A percentile compares a stretch with the other conserved stretches of the same genome.
Conservation (phyloP, 2,329 filamentous ascomycete genomes). For the Parastagonospora avenae region DNA sequence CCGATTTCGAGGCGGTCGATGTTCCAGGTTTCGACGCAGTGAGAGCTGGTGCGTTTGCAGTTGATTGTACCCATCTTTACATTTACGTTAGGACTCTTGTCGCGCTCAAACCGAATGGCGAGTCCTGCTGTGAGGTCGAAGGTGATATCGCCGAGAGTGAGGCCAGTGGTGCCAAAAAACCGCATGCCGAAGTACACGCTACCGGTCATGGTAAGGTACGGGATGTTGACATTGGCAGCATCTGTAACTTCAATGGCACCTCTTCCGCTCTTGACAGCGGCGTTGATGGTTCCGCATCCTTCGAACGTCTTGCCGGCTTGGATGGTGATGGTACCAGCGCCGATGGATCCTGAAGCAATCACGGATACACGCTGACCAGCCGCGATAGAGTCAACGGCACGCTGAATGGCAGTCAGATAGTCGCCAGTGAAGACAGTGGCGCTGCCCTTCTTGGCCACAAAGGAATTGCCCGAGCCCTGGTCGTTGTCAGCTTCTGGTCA, state of each 20-base stretch:
- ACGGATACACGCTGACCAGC: constrained; percentile 61
- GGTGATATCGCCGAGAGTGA: constrained; percentile 58
- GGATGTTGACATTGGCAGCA: constrained; percentile 58
- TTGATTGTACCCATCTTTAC: constrained; percentile 60
- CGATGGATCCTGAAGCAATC: constrained; percentile 61
- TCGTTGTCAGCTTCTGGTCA: neutral
- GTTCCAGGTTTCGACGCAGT: constrained; percentile 66
- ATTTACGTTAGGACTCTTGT: constrained; percentile 58
- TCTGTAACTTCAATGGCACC: constrained; percentile 61
- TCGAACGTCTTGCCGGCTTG: constrained; percentile 62
- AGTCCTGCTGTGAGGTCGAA: constrained; percentile 61
- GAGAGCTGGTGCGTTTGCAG: constrained; percentile 60
- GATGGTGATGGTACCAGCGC: constrained; percentile 59
- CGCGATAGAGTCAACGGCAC: constrained; percentile 58
- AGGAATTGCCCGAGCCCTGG: constrained; percentile 50
- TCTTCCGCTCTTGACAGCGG: constrained; percentile 48
- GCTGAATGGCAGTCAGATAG: constrained; percentile 61
- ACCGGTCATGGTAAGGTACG: constrained; percentile 63
- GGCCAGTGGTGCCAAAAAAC: constrained; percentile 58
- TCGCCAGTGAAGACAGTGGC: constrained; percentile 59
- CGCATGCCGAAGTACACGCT: constrained; percentile 63
- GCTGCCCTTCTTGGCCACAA: constrained; percentile 53
- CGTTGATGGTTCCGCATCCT: constrained; percentile 63
- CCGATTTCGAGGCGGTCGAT: constrained; percentile 60
- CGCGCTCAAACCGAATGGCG: constrained; percentile 64